Evolutionary conservation across 768 basidiomycete genomes (phyloP).

Genomic region (Floccularia luteovirens): DNA sequence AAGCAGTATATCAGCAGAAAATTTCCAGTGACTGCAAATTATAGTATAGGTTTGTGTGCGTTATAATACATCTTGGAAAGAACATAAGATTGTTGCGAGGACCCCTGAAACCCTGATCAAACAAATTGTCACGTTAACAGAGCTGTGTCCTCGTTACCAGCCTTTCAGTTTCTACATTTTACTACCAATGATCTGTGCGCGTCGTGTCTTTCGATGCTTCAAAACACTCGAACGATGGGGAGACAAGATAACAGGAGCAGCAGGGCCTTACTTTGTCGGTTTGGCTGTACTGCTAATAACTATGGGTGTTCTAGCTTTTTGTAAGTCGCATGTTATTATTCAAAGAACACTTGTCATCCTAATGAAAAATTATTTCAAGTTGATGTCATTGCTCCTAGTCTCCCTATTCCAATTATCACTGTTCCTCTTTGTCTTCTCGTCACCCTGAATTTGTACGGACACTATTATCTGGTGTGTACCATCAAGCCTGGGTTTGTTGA

Average conservation of each 20-base stretch:
- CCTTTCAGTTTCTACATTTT: too few relatives aligned
- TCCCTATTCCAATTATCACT: conserved; percentile 51
- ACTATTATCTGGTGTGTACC: conserved; percentile 85
- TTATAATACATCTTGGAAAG: too few relatives aligned
- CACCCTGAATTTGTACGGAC: conserved; percentile 64
- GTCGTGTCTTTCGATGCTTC: conserved; percentile 44
- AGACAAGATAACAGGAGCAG: conserved; percentile 81
- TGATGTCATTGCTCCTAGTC: conserved; percentile 64
- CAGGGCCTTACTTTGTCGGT: conserved; percentile 84
- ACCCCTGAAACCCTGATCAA: too few relatives aligned
- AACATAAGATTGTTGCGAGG: too few relatives aligned
- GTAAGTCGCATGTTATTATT: conserved; percentile 56
- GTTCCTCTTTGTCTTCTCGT: conserved; percentile 70
- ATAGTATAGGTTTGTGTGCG: too few relatives aligned
- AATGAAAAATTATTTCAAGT: conserved; percentile 43
- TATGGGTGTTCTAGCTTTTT: conserved; percentile 69
- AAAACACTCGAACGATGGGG: conserved; percentile 61
- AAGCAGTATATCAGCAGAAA: too few relatives aligned
- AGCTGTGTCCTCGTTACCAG: too few relatives aligned
- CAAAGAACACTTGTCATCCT: conserved; percentile 1
- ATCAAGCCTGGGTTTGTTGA: conserved; percentile 73
- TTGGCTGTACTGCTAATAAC: conserved; percentile 72
- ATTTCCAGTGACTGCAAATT: too few relatives aligned
- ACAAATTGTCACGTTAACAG: too few relatives aligned
- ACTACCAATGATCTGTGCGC: conserved; percentile 33